phyloP scores from a whole-genome alignment of 2,329 filamentous ascomycete genomes.

The Colletotrichum neosansevieriae region DNA sequence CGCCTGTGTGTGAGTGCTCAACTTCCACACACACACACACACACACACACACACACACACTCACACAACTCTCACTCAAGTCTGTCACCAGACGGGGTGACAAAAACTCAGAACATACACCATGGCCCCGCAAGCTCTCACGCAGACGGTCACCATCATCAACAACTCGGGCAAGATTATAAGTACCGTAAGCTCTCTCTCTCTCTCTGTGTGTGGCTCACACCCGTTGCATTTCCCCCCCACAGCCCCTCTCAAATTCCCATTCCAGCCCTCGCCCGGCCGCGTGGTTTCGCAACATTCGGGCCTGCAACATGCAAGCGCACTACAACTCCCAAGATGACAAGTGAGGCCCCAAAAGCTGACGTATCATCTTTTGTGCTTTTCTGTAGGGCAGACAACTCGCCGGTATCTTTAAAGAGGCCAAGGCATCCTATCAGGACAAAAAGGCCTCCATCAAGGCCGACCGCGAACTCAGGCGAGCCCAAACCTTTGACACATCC shows the following conservation, averaged over 20 bases:
- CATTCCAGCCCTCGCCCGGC: constrained; percentile 15
- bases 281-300: constrained; percentile 19
- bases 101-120: constrained; percentile 14
- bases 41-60: no score
- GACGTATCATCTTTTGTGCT: constrained; percentile 30
- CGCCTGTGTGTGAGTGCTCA: constrained; percentile 33
- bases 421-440: constrained; percentile 87
- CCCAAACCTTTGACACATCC: constrained; percentile 66
- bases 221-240: constrained; percentile 28
- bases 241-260: constrained; percentile 34
- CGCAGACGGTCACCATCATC: constrained; percentile 87
- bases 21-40: not conserved
- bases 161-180: constrained; percentile 93
- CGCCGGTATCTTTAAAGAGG: constrained; percentile 91
- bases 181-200: constrained; percentile 75
- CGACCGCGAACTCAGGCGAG: constrained; percentile 69
- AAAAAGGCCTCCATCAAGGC: constrained; percentile 86
- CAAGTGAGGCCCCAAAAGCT: constrained; percentile 21
- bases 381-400: constrained; percentile 83
- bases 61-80: constrained; percentile 4
- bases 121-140: constrained; percentile 53
- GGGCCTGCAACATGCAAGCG: constrained; percentile 25
- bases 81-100: constrained; percentile 10
- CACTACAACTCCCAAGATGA: constrained; percentile 16
- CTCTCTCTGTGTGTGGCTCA: constrained; percentile 10